Evolutionary conservation across 2,329 filamentous ascomycete genomes (phyloP), one percentile per base, ranked within the genome.

Genomic region (Harringtonia lauricola): DNA sequence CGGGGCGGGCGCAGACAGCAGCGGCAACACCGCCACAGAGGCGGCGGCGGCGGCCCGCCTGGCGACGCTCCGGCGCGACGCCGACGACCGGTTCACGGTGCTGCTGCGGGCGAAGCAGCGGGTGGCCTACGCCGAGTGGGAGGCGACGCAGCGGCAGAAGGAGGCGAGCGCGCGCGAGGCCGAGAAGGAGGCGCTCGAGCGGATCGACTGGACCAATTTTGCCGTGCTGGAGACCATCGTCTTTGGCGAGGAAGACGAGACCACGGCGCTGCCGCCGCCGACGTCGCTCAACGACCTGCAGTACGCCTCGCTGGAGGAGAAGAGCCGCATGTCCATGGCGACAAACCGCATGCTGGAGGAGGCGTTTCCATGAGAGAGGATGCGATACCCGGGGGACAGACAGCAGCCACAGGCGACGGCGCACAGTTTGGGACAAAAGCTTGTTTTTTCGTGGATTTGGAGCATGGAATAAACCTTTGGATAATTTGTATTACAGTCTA

Each of bases 151-250:
- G 65, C 90, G 89, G 60, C 86, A 89, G 69, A 88, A 89, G 58
- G 88, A 94, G 56, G 87, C 94, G 56, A 80, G 89, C 50, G 83
- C 83, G 38, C 83, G 83, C 34, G 85, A 94, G 57, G 79, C 87
- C 56, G 86, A 95, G 60, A 81, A 81, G 55, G 66, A 72, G 19
- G 70, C 78, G 43, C 80, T 92, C 61, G 83, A 84, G 1, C 83
- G 92, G 54, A 92, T 98, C 50, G 92, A 98, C 62, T 98, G 92
- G 92, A 86, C 94, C 57, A 90, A 96, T 59, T 98, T 98, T 55
- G 82, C 90, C 29, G 84, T 98, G 18, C 88, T 95, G 36, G 92
- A 95, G 63, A 95, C 89, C 1, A 89, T 98, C 43, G 72, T 87
- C 15, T 98, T 98, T 62, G 88, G 79, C 46, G 89, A 95, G 53